Evolutionary conservation across 257 asterid species (phyloP).

Genomic region (Nicotiana attenuata): DNA sequence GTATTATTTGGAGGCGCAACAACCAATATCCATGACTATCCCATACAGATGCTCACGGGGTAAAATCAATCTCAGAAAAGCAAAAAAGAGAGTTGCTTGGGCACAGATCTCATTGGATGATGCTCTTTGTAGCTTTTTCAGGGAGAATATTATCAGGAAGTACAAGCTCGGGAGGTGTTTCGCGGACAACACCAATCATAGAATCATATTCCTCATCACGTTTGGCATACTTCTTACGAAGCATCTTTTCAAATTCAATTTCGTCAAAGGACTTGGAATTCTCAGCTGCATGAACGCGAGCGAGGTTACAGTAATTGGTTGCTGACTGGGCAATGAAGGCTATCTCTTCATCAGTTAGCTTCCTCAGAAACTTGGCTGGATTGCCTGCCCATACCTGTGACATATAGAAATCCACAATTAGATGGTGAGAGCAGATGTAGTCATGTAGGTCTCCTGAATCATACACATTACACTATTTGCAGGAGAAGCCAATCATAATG

Average conservation of each 20-base stretch:
- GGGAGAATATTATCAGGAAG: slow-evolving; percentile 77
- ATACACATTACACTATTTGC: not conserved
- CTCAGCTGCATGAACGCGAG: slow-evolving; percentile 89
- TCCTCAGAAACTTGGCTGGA: slow-evolving; percentile 84
- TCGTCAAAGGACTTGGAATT: slow-evolving; percentile 67
- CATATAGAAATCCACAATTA: not conserved
- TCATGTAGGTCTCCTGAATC: not conserved
- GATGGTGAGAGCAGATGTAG: not conserved
- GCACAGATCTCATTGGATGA: slow-evolving; percentile 31
- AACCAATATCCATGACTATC: slow-evolving; percentile 1
- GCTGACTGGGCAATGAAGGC: slow-evolving; percentile 74
- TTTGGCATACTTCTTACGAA: slow-evolving; percentile 68
- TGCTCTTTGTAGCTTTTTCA: slow-evolving; percentile 46
- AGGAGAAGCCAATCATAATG: not conserved
- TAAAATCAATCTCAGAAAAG: slow-evolving; percentile 7
- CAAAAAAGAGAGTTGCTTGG: slow-evolving; percentile 14
- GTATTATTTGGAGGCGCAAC: slow-evolving; percentile 9
- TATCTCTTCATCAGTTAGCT: slow-evolving; percentile 69
- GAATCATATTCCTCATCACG: slow-evolving; percentile 82
- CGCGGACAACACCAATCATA: slow-evolving; percentile 69
- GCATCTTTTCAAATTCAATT: slow-evolving; percentile 65
- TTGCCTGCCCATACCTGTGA: slow-evolving; percentile 86
- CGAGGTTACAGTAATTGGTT: slow-evolving; percentile 58
- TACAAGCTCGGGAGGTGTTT: slow-evolving; percentile 72
- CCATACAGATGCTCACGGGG: not conserved